Conservation (phyloP, 345 rosid genomes). For the Heritiera littoralis region DNA sequence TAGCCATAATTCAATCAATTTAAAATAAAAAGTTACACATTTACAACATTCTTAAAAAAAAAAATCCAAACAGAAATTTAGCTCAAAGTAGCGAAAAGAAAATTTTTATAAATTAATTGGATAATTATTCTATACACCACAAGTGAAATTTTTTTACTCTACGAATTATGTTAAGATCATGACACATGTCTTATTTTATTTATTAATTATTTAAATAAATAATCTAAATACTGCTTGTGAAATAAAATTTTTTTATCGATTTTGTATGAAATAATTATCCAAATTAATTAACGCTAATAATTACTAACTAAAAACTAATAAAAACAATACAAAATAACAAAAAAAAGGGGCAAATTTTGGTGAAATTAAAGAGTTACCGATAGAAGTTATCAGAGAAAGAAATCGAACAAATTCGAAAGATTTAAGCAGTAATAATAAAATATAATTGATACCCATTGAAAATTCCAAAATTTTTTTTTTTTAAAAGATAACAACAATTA, state of each 20-base stretch:
- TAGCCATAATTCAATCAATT: slow-evolving; percentile 24
- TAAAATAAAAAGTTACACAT: neutral
- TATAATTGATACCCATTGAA: slow-evolving; percentile 1
- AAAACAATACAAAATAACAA: neutral
- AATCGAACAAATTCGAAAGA: slow-evolving; percentile 12
- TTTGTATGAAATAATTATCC: too few relatives aligned
- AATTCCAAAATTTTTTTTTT: neutral
- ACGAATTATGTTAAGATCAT: too few relatives aligned
- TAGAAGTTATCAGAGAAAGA: neutral
- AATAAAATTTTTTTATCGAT: too few relatives aligned
- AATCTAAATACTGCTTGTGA: too few relatives aligned
- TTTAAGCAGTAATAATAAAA: slow-evolving; percentile 9
- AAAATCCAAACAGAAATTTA: slow-evolving; percentile 6
- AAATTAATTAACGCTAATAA: neutral
- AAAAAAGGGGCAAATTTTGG: neutral
- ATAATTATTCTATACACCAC: too few relatives aligned
- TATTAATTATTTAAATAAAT: too few relatives aligned
- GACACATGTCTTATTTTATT: too few relatives aligned
- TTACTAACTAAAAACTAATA: neutral
- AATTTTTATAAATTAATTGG: neutral
- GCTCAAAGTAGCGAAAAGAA: slow-evolving; percentile 4
- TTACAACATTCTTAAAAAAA: neutral
- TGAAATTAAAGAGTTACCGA: neutral
- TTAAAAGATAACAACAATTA: too few relatives aligned
- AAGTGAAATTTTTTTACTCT: too few relatives aligned